phyloP scores from a whole-genome alignment of 2,329 filamentous ascomycete genomes.

The Scolecobasidium constrictum region DNA sequence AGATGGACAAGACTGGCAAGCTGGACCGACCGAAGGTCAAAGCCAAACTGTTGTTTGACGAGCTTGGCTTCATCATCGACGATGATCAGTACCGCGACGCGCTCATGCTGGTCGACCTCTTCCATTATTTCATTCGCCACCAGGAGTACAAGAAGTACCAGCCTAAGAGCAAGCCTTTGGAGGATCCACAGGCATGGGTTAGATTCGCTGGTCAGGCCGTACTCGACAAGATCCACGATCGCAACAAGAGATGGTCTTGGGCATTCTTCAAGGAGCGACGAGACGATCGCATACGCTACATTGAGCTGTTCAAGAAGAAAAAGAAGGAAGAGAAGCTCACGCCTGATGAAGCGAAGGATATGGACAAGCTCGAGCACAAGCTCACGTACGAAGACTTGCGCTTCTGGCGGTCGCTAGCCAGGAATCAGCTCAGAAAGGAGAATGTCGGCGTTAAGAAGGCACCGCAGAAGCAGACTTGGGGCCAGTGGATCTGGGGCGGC shows the following conservation, averaged over 20 bases:
- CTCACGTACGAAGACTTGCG: constrained; percentile 88
- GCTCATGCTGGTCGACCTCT: constrained; percentile 95
- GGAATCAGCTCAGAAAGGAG: constrained; percentile 91
- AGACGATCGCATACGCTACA: constrained; percentile 81
- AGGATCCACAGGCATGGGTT: constrained; percentile 88
- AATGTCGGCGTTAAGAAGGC: constrained; percentile 77
- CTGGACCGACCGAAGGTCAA: constrained; percentile 74
- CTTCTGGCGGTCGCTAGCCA: constrained; percentile 90
- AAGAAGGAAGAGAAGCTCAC: constrained; percentile 58
- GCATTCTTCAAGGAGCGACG: constrained; percentile 86
- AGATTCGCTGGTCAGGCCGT: constrained; percentile 84
- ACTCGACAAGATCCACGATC: constrained; percentile 86
- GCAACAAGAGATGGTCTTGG: constrained; percentile 91
- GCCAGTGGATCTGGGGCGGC: constrained; percentile 82
- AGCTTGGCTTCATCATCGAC: constrained; percentile 94
- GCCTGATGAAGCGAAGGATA: constrained; percentile 57
- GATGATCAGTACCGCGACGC: constrained; percentile 96
- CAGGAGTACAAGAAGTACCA: constrained; percentile 94
- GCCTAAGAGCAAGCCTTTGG: constrained; percentile 73
- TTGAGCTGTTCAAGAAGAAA: constrained; percentile 91
- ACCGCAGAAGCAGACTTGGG: constrained; percentile 72
- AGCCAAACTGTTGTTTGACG: constrained; percentile 84
- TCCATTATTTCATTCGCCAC: constrained; percentile 96
- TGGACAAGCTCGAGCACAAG: constrained; percentile 74
- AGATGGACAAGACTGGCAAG: constrained; percentile 87